Percentiles rank a stretch among this genome's conserved stretches.
These are phyloP conservation scores for Apophysomyces sp. DNA, from an alignment of 371 early-diverging fungal species.

Conservation along the genomic window DNA sequence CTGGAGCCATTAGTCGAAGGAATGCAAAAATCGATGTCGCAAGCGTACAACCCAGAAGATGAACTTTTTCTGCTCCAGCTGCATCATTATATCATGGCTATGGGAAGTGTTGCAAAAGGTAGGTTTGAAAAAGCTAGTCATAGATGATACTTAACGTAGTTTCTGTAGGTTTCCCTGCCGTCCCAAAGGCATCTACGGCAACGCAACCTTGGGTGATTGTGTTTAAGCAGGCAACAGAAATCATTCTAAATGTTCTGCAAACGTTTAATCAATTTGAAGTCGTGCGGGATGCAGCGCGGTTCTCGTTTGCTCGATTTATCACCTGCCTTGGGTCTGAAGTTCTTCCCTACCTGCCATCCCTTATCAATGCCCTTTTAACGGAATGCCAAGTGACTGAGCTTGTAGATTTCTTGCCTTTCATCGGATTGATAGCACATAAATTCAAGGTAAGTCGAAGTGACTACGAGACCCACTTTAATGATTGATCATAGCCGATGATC, in stretches of 20 bases:
- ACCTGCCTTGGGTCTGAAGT: conserved; percentile 83
- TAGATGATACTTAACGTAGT: not conserved
- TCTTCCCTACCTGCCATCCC: conserved; percentile 76
- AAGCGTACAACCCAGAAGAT: conserved; percentile 61
- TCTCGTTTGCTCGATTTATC: conserved; percentile 85
- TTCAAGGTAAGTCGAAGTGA: conserved; percentile 67
- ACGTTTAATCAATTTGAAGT: conserved; percentile 62
- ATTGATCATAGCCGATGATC: conserved; percentile 39
- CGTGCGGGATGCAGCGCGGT: conserved; percentile 85
- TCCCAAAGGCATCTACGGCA: conserved; percentile 39
- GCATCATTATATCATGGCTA: conserved; percentile 83
- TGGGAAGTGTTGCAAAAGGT: conserved; percentile 88
- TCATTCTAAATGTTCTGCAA: conserved; percentile 76
- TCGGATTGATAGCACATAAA: conserved; percentile 82
- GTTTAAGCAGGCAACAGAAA: conserved; percentile 82
- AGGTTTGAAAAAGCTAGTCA: not conserved
- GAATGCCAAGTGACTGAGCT: conserved; percentile 80
- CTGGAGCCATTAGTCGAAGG: conserved; percentile 79
- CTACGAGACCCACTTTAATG: not conserved
- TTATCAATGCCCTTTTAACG: conserved; percentile 78
- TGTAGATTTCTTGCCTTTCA: conserved; percentile 85
- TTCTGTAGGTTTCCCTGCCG: conserved; percentile 76
- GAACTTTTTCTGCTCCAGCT: conserved; percentile 71
- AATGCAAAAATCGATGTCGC: conserved; percentile 58
- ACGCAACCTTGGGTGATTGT: conserved; percentile 62